Evolutionary conservation across 139 green algal genomes (phyloP).

Genomic region (Haematococcus sp.): DNA sequence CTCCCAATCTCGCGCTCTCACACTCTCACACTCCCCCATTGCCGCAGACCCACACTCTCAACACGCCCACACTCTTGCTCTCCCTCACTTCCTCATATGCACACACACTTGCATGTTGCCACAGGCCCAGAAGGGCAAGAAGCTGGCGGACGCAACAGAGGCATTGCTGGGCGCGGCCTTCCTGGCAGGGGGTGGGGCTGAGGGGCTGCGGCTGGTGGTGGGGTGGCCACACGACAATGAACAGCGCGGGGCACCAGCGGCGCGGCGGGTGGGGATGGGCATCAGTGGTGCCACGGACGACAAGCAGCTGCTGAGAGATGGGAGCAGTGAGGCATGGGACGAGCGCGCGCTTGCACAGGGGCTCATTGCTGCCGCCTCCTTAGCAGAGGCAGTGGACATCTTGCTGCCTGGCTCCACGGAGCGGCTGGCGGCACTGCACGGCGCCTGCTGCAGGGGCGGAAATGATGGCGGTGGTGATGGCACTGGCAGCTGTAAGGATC

Average conservation of each 20-base stretch:
- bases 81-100: too few species aligned
- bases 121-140: constrained; percentile 9
- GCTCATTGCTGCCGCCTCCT: neutral
- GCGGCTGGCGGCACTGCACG: neutral
- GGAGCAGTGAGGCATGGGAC: neutral
- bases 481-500: too few species aligned
- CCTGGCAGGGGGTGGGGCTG: neutral
- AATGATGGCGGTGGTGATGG: neutral
- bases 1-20: too few species aligned
- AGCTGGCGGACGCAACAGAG: constrained; percentile 5
- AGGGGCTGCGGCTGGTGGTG: neutral
- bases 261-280: too few species aligned
- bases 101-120: too few species aligned
- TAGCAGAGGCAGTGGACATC: neutral
- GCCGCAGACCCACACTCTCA: too few species aligned
- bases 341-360: neutral
- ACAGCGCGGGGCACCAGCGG: too few species aligned
- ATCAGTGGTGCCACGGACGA: too few species aligned
- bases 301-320: neutral
- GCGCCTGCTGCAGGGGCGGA: neutral
- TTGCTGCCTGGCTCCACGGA: neutral
- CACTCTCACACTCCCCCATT: too few species aligned
- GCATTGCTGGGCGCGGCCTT: constrained; percentile 9
- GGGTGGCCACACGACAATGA: too few species aligned
- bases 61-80: too few species aligned